Evolutionary conservation across 192 early-diverging fungal species (phyloP).

Genomic region (Chytriomyces hyalinus): DNA sequence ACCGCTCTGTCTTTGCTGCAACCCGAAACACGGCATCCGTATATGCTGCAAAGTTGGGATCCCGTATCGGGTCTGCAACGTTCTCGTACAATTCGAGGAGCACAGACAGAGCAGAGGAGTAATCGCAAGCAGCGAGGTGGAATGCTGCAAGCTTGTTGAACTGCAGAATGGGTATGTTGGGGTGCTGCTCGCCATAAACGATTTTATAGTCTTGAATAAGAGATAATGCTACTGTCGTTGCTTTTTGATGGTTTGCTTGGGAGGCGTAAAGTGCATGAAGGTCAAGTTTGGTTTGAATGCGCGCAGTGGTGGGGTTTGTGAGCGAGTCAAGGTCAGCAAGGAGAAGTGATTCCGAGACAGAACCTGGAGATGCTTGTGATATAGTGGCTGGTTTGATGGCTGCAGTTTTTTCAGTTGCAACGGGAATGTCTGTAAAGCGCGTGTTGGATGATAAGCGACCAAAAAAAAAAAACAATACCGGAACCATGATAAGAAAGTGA

Average conservation of each 20-base stretch:
- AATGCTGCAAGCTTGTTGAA: neutral
- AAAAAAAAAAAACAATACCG: no score
- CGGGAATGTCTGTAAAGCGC: no score
- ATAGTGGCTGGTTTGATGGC: no score
- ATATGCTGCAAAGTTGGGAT: neutral
- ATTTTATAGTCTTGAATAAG: constrained; percentile 3
- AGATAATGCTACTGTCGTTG: neutral
- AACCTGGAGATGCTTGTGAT: no score
- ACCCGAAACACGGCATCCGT: neutral
- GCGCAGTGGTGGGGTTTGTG: neutral
- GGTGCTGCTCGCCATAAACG: neutral
- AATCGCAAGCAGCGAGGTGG: neutral
- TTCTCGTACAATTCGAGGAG: neutral
- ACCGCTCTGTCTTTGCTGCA: neutral
- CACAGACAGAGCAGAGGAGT: neutral
- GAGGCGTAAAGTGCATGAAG: neutral
- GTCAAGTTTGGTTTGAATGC: neutral
- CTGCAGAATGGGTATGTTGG: neutral
- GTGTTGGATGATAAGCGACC: no score
- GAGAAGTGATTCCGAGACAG: no score
- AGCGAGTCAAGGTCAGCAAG: neutral
- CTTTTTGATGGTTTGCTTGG: neutral
- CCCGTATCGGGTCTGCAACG: neutral
- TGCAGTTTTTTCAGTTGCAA: no score
- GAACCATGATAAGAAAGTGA: no score